A percentile compares a stretch with the other conserved stretches of the same genome.
Evolutionary conservation across 768 basidiomycete species (phyloP).

Genomic region (Artomyces pyxidatus): DNA sequence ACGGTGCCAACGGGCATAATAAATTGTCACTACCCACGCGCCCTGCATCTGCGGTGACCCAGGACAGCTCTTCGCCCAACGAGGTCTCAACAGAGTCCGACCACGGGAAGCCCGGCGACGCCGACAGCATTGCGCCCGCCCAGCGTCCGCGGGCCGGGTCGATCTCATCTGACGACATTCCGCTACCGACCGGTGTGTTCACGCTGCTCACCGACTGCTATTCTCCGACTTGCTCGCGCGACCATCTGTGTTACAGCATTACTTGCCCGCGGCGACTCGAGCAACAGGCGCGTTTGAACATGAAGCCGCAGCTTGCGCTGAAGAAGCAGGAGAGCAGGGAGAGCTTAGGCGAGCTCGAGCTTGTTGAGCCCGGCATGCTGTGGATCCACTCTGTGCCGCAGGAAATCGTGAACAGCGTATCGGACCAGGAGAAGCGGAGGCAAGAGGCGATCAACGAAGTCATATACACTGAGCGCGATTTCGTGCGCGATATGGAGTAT

Average conservation of each 20-base stretch:
- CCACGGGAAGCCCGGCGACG: slow-evolving; percentile 17
- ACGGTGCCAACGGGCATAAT: too few species aligned
- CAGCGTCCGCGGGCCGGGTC: slow-evolving; percentile 12
- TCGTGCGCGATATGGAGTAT: slow-evolving; percentile 97
- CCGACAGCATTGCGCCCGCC: slow-evolving; percentile 17
- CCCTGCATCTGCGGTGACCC: slow-evolving; percentile 20
- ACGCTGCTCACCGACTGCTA: slow-evolving; percentile 96
- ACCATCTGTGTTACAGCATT: slow-evolving; percentile 94
- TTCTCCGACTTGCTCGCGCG: slow-evolving; percentile 92
- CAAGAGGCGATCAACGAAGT: slow-evolving; percentile 99
- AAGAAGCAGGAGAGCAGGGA: slow-evolving; percentile 66
- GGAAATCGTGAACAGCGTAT: slow-evolving; percentile 88
- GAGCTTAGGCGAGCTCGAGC: slow-evolving; percentile 65
- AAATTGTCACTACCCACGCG: slow-evolving; percentile 17
- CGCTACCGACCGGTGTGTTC: slow-evolving; percentile 89
- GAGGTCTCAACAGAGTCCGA: slow-evolving; percentile 25
- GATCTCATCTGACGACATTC: slow-evolving; percentile 42
- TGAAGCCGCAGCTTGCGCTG: slow-evolving; percentile 88
- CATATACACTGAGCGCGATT: slow-evolving; percentile 90
- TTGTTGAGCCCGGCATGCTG: slow-evolving; percentile 69
- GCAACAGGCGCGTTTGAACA: slow-evolving; percentile 89
- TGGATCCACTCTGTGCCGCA: slow-evolving; percentile 97
- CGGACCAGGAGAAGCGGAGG: slow-evolving; percentile 87
- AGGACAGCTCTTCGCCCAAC: slow-evolving; percentile 16
- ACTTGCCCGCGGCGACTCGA: slow-evolving; percentile 91